phyloP scores from a whole-genome alignment of 2,329 filamentous ascomycete genomes.

The Samsoniella hepiali region DNA sequence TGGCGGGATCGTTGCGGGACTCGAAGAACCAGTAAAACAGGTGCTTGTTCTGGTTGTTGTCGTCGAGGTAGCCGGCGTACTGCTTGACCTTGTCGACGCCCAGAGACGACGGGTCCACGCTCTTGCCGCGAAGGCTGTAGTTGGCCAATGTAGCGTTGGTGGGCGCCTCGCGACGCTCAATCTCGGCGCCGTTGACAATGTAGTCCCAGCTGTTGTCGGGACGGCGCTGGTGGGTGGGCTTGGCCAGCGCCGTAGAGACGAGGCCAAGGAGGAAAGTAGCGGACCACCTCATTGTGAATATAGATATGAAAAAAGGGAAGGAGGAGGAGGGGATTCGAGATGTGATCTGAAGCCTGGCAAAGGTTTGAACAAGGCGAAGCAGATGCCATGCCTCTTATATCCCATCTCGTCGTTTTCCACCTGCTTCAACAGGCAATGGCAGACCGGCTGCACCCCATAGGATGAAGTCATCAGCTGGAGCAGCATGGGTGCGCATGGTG shows the following conservation, averaged over 20 bases:
- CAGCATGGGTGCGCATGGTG: neutral
- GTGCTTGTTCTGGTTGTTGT: slow-evolving; percentile 95
- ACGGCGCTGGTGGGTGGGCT: slow-evolving; percentile 48
- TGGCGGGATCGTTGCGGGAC: slow-evolving; percentile 94
- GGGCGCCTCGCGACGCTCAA: slow-evolving; percentile 74
- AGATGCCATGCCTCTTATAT: neutral
- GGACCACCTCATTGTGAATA: slow-evolving; percentile 15
- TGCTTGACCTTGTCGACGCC: slow-evolving; percentile 94
- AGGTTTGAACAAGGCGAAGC: neutral
- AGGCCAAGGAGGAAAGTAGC: slow-evolving; percentile 14
- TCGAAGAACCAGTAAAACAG: slow-evolving; percentile 99
- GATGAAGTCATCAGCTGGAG: slow-evolving; percentile 9
- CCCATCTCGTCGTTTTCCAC: neutral
- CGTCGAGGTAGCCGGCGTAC: slow-evolving; percentile 96
- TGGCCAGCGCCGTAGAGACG: slow-evolving; percentile 12
- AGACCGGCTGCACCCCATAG: neutral
- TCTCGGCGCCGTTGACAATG: slow-evolving; percentile 78
- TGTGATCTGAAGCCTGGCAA: neutral
- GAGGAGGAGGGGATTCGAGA: neutral
- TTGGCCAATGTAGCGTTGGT: slow-evolving; percentile 70
- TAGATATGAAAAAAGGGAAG: neutral
- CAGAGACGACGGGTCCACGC: slow-evolving; percentile 79
- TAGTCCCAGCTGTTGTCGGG: slow-evolving; percentile 87
- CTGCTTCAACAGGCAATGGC: slow-evolving; percentile 8
- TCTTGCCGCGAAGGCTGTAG: slow-evolving; percentile 88